These are phyloP conservation scores for Sequoiadendron giganteum DNA, from an alignment of 75 land plant genomes.

Conservation along the genomic window DNA sequence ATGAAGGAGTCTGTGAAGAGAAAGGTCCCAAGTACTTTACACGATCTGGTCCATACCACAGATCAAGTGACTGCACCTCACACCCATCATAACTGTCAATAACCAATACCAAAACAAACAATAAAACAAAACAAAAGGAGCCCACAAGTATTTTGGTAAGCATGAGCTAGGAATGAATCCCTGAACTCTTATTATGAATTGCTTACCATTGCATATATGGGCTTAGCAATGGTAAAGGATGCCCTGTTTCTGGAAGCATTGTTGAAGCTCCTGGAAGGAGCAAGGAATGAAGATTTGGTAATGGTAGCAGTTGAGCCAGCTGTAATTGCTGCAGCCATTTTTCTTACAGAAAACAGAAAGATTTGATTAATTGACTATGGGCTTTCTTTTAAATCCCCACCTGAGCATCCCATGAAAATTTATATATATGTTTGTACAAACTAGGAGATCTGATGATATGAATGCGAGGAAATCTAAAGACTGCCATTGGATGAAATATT, in stretches of 20 bases:
- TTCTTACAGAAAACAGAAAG: not conserved
- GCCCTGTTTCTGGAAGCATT: not conserved
- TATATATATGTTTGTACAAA: not conserved
- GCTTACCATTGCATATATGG: not conserved
- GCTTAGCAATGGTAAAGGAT: not conserved
- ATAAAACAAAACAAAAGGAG: not conserved
- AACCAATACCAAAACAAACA: not conserved
- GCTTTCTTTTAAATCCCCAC: not conserved
- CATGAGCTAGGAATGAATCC: not conserved
- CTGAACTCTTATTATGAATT: not conserved
- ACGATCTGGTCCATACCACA: slow-evolving; percentile 91
- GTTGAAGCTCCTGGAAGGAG: not conserved
- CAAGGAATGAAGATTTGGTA: not conserved
- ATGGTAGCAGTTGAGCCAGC: not conserved
- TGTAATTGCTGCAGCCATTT: slow-evolving; percentile 4
- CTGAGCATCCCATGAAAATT: not conserved
- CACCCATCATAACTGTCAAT: not conserved
- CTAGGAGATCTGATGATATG: not conserved
- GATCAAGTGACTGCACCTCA: slow-evolving; percentile 40
- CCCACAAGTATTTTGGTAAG: not conserved
- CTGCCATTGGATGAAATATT: not conserved
- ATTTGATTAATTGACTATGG: not conserved
- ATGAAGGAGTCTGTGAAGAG: slow-evolving; percentile 90
- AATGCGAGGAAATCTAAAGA: not conserved
- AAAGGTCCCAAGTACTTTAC: slow-evolving; percentile 93